Percentiles rank a stretch among this genome's conserved stretches.
These are phyloP conservation scores for Trichoderma arundinaceum DNA, from an alignment of 2,329 filamentous ascomycete species.

Conservation along the genomic window DNA sequence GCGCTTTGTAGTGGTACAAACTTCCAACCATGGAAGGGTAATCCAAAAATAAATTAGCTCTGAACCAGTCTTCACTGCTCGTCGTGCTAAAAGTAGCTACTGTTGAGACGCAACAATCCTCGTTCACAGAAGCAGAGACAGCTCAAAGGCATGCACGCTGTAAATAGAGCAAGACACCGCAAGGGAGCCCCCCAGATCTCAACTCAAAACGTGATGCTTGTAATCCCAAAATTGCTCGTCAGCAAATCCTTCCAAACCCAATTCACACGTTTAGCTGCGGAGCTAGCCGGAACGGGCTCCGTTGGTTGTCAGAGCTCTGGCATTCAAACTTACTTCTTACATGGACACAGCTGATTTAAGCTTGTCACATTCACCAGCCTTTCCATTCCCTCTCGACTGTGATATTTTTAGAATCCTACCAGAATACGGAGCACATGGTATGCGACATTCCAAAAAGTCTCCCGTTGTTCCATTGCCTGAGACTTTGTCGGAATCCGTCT, in stretches of 20 bases:
- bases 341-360: neutral
- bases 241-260: too few relatives aligned
- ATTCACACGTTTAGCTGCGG: neutral
- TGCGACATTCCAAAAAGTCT: neutral
- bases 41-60: too few relatives aligned
- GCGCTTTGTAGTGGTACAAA: too few relatives aligned
- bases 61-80: too few relatives aligned
- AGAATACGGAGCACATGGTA: neutral
- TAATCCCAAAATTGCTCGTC: too few relatives aligned
- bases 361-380: neutral
- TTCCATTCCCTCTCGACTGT: neutral
- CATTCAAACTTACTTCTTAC: neutral
- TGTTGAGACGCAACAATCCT: neutral
- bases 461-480: neutral
- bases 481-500: slow-evolving; percentile 6
- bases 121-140: neutral
- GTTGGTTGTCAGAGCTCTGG: neutral
- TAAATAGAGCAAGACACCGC: slow-evolving; percentile 28
- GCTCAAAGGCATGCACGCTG: neutral
- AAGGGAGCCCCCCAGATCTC: slow-evolving; percentile 6
- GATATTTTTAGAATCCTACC: neutral
- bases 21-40: too few relatives aligned
- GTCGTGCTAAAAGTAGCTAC: slow-evolving; percentile 3
- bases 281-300: slow-evolving; percentile 20
- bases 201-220: neutral